These are phyloP conservation scores for Chenopodium formosanum DNA, from an alignment of 148 eudicot species.

Conservation along the genomic window DNA sequence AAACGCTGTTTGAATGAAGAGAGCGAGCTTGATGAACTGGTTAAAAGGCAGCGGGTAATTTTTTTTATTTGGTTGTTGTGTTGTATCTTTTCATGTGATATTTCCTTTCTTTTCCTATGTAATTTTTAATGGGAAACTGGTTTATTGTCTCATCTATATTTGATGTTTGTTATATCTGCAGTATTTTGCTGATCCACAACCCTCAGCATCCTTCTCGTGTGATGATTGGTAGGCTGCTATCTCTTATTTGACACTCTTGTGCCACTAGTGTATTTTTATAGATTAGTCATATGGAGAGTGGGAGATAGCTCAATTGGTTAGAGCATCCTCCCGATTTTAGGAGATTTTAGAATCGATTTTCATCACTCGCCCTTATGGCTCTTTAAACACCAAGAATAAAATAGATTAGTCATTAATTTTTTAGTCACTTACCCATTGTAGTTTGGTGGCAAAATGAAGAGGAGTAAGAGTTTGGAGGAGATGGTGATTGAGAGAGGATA, in stretches of 20 bases:
- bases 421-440: too few species aligned
- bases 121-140: neutral
- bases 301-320: too few species aligned
- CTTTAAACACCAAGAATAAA: too few species aligned
- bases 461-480: too few species aligned
- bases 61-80: neutral
- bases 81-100: too few species aligned
- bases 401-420: too few species aligned
- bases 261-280: neutral
- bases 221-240: neutral
- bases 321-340: too few species aligned
- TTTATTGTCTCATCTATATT: neutral
- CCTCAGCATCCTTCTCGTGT: neutral
- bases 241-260: neutral
- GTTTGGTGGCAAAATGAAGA: neutral
- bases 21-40: neutral
- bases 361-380: too few species aligned
- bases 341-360: too few species aligned
- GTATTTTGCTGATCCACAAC: neutral
- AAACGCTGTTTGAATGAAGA: neutral
- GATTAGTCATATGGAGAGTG: neutral
- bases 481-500: too few species aligned
- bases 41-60: neutral
- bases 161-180: neutral
- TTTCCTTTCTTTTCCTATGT: too few species aligned